phyloP scores from a whole-genome alignment of 768 basidiomycete genomes.

The Favolaschia claudopus region DNA sequence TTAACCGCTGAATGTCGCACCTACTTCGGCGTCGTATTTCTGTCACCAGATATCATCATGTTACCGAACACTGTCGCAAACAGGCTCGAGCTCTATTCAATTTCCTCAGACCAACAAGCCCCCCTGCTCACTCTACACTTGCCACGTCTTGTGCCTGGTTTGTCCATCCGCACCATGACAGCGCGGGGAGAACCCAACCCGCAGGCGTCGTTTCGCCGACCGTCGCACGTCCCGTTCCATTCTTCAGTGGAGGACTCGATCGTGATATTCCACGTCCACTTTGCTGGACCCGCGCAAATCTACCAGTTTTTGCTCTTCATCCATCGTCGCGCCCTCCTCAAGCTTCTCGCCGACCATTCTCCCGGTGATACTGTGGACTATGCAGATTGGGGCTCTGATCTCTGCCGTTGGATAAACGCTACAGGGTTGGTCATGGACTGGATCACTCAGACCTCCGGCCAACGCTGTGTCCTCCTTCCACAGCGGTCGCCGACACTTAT shows the following conservation, averaged over 20 bases:
- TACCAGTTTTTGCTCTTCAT: constrained; percentile 42
- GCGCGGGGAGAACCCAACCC: constrained; percentile 55
- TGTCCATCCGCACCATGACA: constrained; percentile 34
- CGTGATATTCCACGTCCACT: constrained; percentile 42
- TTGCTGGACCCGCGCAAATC: constrained; percentile 14
- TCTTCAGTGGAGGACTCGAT: constrained; percentile 37
- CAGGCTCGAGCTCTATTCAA: constrained; percentile 35
- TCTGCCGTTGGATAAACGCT: constrained; percentile 28
- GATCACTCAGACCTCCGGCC: constrained; percentile 34
- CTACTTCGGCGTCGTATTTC: constrained; percentile 33
- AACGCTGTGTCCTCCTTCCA: constrained; percentile 26
- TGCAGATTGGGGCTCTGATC: constrained; percentile 29
- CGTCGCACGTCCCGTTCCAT: constrained; percentile 31
- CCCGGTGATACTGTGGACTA: constrained; percentile 21
- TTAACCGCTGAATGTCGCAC: constrained; percentile 19
- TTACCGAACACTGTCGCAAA: constrained; percentile 32
- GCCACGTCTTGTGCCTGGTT: constrained; percentile 36
- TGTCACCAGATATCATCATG: constrained; percentile 33
- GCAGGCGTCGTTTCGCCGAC: constrained; percentile 2
- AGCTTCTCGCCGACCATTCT: constrained; percentile 18
- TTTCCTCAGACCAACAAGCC: constrained; percentile 42
- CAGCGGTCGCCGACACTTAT: neutral
- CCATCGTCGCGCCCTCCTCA: constrained; percentile 41
- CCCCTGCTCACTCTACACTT: constrained; percentile 38
- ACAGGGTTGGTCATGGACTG: constrained; percentile 10